A percentile compares a stretch with the other conserved stretches of the same genome.
These are phyloP conservation scores for Arachis hypogaea DNA, from an alignment of 306 rosid species.

Conservation along the genomic window DNA sequence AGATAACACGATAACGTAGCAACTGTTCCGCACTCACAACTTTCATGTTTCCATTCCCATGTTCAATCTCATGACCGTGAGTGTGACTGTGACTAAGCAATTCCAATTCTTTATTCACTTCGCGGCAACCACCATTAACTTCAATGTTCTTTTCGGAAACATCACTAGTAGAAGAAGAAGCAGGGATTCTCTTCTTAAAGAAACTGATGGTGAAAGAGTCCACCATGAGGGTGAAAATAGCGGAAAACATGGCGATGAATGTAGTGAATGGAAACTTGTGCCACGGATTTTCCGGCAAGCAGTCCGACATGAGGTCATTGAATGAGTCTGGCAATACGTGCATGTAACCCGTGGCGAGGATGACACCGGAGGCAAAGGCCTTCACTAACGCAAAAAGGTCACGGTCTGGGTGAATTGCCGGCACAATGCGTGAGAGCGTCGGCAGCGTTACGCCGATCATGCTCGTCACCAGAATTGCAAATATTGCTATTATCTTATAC, in stretches of 20 bases:
- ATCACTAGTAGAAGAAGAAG: neutral
- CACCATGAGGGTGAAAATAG: slow-evolving; percentile 47
- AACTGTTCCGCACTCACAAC: slow-evolving; percentile 30
- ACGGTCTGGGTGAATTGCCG: slow-evolving; percentile 52
- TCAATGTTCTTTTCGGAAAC: neutral
- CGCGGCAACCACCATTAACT: neutral
- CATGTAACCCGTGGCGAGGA: slow-evolving; percentile 76
- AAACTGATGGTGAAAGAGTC: slow-evolving; percentile 60
- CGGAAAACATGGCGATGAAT: slow-evolving; percentile 44
- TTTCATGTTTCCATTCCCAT: neutral
- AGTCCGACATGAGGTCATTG: slow-evolving; percentile 42
- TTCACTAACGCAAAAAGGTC: slow-evolving; percentile 53
- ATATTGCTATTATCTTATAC: slow-evolving; percentile 40
- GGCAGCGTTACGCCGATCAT: slow-evolving; percentile 58
- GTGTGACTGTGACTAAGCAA: neutral
- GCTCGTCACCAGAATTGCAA: slow-evolving; percentile 47
- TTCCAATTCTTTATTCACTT: slow-evolving; percentile 4
- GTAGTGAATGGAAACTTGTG: slow-evolving; percentile 62
- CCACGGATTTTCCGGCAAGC: slow-evolving; percentile 66
- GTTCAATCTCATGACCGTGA: neutral
- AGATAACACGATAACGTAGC: slow-evolving; percentile 57
- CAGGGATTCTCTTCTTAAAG: slow-evolving; percentile 39
- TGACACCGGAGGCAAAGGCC: slow-evolving; percentile 72
- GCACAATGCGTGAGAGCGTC: slow-evolving; percentile 41
- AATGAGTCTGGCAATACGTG: slow-evolving; percentile 75